Conservation (phyloP, 169 alveolate species). For the Plasmodium blacklocki region DNA sequence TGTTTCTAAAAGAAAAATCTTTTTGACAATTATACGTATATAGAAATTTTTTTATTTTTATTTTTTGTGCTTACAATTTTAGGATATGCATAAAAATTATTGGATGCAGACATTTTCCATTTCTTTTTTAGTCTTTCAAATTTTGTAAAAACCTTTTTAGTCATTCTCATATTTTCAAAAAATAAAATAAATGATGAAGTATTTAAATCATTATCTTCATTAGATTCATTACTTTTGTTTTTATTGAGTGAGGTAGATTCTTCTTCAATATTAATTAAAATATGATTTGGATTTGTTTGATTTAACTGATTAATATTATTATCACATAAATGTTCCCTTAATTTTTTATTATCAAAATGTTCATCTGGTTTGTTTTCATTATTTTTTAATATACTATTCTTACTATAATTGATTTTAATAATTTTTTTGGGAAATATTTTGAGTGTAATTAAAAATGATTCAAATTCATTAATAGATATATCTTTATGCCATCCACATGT, state of each 20-base stretch:
- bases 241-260: neutral
- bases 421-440: conserved; percentile 84
- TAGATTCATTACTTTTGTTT: neutral
- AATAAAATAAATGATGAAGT: conserved; percentile 84
- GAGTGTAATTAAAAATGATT: conserved; percentile 80
- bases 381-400: neutral
- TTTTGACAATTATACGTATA: neutral
- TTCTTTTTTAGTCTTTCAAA: conserved; percentile 83
- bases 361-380: neutral
- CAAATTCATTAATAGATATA: conserved; percentile 83
- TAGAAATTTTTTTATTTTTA: neutral
- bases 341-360: neutral
- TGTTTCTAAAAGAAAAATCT: neutral
- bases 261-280: conserved; percentile 42
- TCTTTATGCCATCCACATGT: conserved; percentile 87
- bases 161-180: conserved; percentile 86
- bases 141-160: conserved; percentile 83
- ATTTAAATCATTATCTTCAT: conserved; percentile 23
- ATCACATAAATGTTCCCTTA: neutral
- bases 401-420: conserved; percentile 62
- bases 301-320: neutral
- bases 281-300: conserved; percentile 31
- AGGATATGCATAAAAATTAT: conserved; percentile 85
- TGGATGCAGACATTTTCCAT: conserved; percentile 85
- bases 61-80: conserved; percentile 76